phyloP scores from a whole-genome alignment of 1,284 basidiomycete genomes.

The Cutaneotrichosporon spelunceum region DNA sequence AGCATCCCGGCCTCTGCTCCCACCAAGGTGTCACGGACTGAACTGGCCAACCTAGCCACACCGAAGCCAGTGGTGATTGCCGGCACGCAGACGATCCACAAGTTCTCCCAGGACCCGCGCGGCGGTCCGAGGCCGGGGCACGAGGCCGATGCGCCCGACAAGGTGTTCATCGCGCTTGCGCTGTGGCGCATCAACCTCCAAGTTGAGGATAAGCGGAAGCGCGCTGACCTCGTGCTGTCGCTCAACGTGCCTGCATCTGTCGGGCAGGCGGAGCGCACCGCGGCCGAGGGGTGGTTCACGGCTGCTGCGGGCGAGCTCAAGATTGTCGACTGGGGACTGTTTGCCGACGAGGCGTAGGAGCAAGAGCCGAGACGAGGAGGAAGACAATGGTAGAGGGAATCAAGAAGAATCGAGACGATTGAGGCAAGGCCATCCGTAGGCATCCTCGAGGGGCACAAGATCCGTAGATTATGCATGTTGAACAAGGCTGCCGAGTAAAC shows the following conservation, averaged over 20 bases:
- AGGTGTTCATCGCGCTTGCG: constrained; percentile 71
- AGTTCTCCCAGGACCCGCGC: constrained; percentile 58
- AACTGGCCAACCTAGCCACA: constrained; percentile 54
- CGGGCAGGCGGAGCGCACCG: constrained; percentile 33
- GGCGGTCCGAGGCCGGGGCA: constrained; percentile 49
- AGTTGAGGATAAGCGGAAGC: constrained; percentile 55
- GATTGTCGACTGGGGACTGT: constrained; percentile 71
- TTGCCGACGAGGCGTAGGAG: constrained; percentile 52
- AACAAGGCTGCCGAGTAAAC: no score
- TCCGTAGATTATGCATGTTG: not conserved
- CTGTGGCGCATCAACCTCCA: constrained; percentile 60
- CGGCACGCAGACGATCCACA: constrained; percentile 69
- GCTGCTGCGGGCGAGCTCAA: constrained; percentile 26
- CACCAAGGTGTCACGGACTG: constrained; percentile 14
- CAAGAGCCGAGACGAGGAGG: not conserved
- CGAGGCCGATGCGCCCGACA: constrained; percentile 55
- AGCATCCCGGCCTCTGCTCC: constrained; percentile 20
- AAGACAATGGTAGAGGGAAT: not conserved
- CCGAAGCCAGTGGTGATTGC: constrained; percentile 58
- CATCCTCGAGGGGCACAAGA: not conserved
- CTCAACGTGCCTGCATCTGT: constrained; percentile 62
- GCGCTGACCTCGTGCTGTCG: constrained; percentile 72
- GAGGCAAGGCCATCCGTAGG: not conserved
- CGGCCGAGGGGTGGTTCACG: constrained; percentile 43
- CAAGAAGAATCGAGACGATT: not conserved